phyloP scores from a whole-genome alignment of 2,329 filamentous ascomycete species.

The Hysterium pulicare region DNA sequence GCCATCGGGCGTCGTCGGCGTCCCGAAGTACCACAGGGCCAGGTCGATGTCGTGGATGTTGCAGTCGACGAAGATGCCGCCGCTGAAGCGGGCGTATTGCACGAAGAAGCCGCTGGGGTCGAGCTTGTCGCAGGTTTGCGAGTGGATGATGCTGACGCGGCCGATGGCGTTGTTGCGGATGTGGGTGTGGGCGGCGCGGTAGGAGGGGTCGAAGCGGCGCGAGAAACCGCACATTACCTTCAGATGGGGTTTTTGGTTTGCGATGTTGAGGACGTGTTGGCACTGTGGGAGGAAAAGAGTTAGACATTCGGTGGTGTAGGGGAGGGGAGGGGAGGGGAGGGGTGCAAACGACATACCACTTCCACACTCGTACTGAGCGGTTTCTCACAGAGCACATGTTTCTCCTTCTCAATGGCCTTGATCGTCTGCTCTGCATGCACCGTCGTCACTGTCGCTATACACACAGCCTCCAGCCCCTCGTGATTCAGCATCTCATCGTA shows the following conservation, averaged over 20 bases:
- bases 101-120: slow-evolving; percentile 67
- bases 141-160: slow-evolving; percentile 57
- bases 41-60: slow-evolving; percentile 69
- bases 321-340: neutral
- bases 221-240: slow-evolving; percentile 68
- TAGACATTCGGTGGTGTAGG: slow-evolving; percentile 1
- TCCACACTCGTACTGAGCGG: slow-evolving; percentile 58
- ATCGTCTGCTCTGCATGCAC: slow-evolving; percentile 58
- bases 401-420: slow-evolving; percentile 52
- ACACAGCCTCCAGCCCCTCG: slow-evolving; percentile 53
- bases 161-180: slow-evolving; percentile 57
- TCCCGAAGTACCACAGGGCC: slow-evolving; percentile 61
- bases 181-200: slow-evolving; percentile 57
- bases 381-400: slow-evolving; percentile 61
- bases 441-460: slow-evolving; percentile 54
- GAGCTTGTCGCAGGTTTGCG: slow-evolving; percentile 65
- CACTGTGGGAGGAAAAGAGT: slow-evolving; percentile 42
- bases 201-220: slow-evolving; percentile 63
- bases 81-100: slow-evolving; percentile 61
- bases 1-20: slow-evolving; percentile 47
- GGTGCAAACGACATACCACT: slow-evolving; percentile 44
- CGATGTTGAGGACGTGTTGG: slow-evolving; percentile 58
- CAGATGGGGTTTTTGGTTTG: slow-evolving; percentile 53
- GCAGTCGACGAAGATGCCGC: slow-evolving; percentile 70
- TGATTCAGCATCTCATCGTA: slow-evolving; percentile 58